Evolutionary conservation across 805 yeast species (phyloP).

Genomic region (Schizosaccharomyces osmophilus): DNA sequence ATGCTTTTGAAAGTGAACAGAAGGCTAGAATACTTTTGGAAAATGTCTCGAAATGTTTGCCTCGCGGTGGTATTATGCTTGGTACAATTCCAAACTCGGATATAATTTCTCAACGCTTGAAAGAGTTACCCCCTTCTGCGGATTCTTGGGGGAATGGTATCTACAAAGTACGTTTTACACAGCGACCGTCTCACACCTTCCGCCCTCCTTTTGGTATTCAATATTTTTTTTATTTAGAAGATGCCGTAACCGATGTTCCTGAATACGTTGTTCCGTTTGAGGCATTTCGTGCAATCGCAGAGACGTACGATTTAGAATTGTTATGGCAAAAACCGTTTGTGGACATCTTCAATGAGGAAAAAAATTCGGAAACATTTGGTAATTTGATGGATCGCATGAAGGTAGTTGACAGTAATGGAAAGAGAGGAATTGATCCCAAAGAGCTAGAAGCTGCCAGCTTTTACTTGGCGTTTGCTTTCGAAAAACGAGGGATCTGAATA

Average conservation of each 20-base stretch:
- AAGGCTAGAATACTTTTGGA: constrained; percentile 48
- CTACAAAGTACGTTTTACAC: constrained; percentile 60
- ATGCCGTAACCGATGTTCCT: constrained; percentile 90
- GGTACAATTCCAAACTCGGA: constrained; percentile 92
- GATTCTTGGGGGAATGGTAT: constrained; percentile 65
- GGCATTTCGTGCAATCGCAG: constrained; percentile 52
- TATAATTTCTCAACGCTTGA: constrained; percentile 44
- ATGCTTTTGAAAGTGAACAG: constrained; percentile 71
- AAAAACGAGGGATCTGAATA: constrained; percentile 12
- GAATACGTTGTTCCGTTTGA: constrained; percentile 94
- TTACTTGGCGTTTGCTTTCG: constrained; percentile 9
- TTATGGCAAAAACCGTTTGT: constrained; percentile 52
- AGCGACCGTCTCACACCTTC: constrained; percentile 50
- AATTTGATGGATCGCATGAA: constrained; percentile 13
- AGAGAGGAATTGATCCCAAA: constrained; percentile 65
- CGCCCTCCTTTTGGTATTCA: constrained; percentile 58
- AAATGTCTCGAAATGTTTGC: constrained; percentile 53
- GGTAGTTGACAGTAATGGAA: constrained; percentile 53
- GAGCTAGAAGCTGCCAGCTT: constrained; percentile 60
- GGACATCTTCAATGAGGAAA: constrained; percentile 59
- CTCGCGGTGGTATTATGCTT: constrained; percentile 64
- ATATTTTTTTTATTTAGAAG: constrained; percentile 59
- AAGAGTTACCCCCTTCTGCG: constrained; percentile 26
- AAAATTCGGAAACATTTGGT: constrained; percentile 17
- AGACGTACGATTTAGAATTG: constrained; percentile 53